Evolutionary conservation across 2,329 filamentous ascomycete genomes (phyloP), one percentile per base, ranked within the genome.

Genomic region (Byssothecium circinans): DNA sequence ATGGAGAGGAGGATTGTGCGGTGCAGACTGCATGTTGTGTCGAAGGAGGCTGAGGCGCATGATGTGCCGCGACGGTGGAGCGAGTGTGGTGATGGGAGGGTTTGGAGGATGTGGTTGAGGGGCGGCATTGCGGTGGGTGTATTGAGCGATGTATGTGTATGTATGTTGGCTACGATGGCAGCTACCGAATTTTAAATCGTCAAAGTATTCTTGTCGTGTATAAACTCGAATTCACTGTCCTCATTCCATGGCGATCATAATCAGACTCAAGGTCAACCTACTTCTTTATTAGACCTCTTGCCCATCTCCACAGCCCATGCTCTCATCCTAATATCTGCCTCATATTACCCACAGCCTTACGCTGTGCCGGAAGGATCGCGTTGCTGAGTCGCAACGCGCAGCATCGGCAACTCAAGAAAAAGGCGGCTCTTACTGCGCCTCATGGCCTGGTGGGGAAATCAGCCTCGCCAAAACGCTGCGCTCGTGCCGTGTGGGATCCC

Each of bases 1-100:
- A 62, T 60, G 45, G 51, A 35, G 14, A 60, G 45, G 23, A 64
- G 32, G 44, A 54, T 41, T 40, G 50, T 60, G 42, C 61, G 61
- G 38, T 64, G 56, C 7, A 54, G 54, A 12, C 33, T 29, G 49
- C 50, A 49, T 7, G 46, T 53, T 18, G 51, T 50, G 25, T 50
- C 46, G 40, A 49, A 53, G 52, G 47, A 61, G 35, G 50, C 35
- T 50, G 49, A 58, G 35, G 46, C 36, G 32, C 44, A 48, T 33
- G 52, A 51, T 15, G 27, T n/a, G 33, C 27, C 38, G 40, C 48
- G 44, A 43, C 40, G 43, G 40, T 36, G 22, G 27, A 35, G 14
- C 27, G 8, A 12, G 14, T 29, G 7, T 15, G n/a, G 27, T 29
- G 27, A n/a, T 7, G 29, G 38, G 3, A 29, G 7, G 43, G 19